A percentile compares a stretch with the other conserved stretches of the same genome.
Conservation (phyloP, 805 yeast species). For the Suhomyces sp. region DNA sequence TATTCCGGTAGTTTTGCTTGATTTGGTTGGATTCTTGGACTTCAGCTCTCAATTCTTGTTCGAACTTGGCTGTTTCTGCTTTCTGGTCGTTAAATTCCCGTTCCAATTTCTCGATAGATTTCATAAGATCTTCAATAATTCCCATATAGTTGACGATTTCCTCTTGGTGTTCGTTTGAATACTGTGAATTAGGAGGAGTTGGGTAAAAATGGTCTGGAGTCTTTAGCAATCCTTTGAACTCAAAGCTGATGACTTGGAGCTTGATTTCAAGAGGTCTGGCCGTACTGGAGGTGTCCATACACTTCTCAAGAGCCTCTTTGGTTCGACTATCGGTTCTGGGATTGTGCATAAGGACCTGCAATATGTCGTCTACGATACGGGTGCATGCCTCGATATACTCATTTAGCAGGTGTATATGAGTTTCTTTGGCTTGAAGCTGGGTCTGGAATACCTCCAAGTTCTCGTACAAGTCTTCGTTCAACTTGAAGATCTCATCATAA, state of each 20-base stretch:
- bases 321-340: constrained; percentile 16
- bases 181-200: constrained; percentile 13
- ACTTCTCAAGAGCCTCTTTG: constrained; percentile 14
- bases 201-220: constrained; percentile 7
- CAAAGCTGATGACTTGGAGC: constrained; percentile 21
- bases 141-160: constrained; percentile 12
- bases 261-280: constrained; percentile 20
- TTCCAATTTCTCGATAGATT: constrained; percentile 20
- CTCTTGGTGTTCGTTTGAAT: neutral
- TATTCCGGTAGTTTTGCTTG: constrained; percentile 18
- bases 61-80: constrained; percentile 17
- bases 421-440: constrained; percentile 29
- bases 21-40: constrained; percentile 19
- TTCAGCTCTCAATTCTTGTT: constrained; percentile 20
- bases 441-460: constrained; percentile 34
- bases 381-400: constrained; percentile 13
- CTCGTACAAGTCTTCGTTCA: constrained; percentile 38
- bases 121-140: constrained; percentile 18
- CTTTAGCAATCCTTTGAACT: constrained; percentile 12
- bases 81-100: constrained; percentile 20
- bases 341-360: constrained; percentile 17
- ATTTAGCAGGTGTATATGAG: constrained; percentile 13
- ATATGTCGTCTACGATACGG: constrained; percentile 18
- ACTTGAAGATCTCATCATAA: constrained; percentile 32
- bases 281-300: constrained; percentile 14